phyloP scores from a whole-genome alignment of 1,139 yeast genomes.

The Martiniozyma asiatica region DNA sequence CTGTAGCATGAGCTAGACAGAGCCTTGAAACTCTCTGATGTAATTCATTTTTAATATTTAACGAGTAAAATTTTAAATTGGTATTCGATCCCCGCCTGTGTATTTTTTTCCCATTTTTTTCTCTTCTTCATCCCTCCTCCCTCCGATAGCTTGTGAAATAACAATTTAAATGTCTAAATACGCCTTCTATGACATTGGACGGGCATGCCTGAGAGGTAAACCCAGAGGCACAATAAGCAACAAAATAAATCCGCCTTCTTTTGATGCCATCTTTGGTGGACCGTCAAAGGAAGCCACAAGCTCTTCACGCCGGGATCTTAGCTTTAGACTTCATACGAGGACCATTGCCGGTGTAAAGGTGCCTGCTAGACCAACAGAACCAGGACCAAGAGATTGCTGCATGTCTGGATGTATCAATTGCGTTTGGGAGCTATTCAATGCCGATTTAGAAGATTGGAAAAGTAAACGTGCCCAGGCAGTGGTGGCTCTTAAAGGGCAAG shows the following conservation, averaged over 20 bases:
- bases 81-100: too few relatives aligned
- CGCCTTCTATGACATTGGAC: constrained; percentile 5
- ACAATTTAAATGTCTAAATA: constrained; percentile 1
- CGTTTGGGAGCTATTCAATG: constrained; percentile 89
- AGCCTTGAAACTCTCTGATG: too few relatives aligned
- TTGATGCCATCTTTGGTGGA: constrained; percentile 21
- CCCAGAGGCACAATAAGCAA: too few relatives aligned
- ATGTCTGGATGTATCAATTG: constrained; percentile 96
- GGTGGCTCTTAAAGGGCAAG: constrained; percentile 10
- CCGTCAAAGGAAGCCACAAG: constrained; percentile 19
- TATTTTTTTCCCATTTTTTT: too few relatives aligned
- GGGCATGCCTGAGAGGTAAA: constrained; percentile 4
- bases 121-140: too few relatives aligned
- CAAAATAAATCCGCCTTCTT: too few relatives aligned
- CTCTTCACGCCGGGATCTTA: constrained; percentile 23
- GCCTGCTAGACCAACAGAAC: constrained; percentile 74
- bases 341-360: constrained; percentile 62
- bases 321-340: constrained; percentile 16
- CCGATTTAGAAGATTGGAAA: constrained; percentile 79
- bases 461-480: constrained; percentile 50
- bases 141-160: too few relatives aligned
- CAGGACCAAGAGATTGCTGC: constrained; percentile 71
- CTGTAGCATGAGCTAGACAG: too few relatives aligned
- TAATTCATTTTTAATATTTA: too few relatives aligned
- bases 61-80: too few relatives aligned